Evolutionary conservation across 2,329 filamentous ascomycete genomes (phyloP), one percentile per base, ranked within the genome.

Genomic region (Microsporum audouinii): DNA sequence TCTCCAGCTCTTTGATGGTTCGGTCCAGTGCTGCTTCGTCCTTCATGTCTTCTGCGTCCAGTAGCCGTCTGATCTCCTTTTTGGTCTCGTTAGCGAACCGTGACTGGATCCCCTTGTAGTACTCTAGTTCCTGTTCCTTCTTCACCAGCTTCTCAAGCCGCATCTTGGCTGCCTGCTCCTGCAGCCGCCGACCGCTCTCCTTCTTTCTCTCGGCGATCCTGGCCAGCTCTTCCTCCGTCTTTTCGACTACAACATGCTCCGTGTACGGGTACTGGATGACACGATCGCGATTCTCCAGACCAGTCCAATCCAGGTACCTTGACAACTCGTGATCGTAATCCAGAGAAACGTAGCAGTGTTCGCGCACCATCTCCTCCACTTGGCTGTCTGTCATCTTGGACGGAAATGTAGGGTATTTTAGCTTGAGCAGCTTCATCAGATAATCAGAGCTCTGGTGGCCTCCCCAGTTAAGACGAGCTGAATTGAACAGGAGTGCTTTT

Each of bases 91-190:
- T 84, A 1, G 80, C 82, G 7, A 96, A 79, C 65, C 84, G 84
- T 38, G 78, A 73, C 69, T 95, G 90, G 2, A 99, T 77, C 62
- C 90, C 84, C 71, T 90, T 91, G 79, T 91, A 96, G 74, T 96
- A 96, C 67, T 95, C 91, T 1, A 97, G 78, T 71, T 97, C 91
- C 71, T 95, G 86, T 75, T 99, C 94, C 74, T 99, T 99, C 70
- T 89, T 88, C 72, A 97, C 89, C 55, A 99, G 79, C 69, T 95
- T 95, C 66, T 99, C 94, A 0, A 99, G 78, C 5, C 94, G 87
- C 90, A 96, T 96, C 75, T 96, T 97, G 7, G 92, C 92, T 0
- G 94, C 94, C 74, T 99, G 94, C 69, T 96, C 91, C 73, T 99
- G 94, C 31, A 99, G 72, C 53, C 95, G 82, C 65, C 94, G 82